These are phyloP conservation scores for Metarhizium guizhouense DNA, from an alignment of 2,329 filamentous ascomycete species.

Conservation along the genomic window DNA sequence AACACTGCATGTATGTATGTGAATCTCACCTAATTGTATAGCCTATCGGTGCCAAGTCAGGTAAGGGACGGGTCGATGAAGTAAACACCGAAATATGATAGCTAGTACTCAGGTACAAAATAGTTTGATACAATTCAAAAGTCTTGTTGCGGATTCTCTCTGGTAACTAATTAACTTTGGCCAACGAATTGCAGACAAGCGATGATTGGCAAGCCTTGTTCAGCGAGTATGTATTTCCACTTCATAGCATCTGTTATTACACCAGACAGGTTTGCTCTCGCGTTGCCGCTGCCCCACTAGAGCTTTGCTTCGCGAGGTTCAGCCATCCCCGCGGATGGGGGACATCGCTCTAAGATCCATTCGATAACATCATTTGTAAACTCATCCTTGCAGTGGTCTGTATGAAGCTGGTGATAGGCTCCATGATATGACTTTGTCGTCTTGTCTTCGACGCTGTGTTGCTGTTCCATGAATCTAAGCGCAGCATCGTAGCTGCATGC, in stretches of 20 bases:
- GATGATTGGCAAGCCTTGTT: too few relatives aligned
- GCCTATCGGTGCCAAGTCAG: too few relatives aligned
- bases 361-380: constrained; percentile 51
- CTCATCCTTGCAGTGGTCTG: constrained; percentile 45
- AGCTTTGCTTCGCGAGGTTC: constrained; percentile 27
- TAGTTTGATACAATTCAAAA: too few relatives aligned
- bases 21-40: too few relatives aligned
- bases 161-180: too few relatives aligned
- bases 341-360: constrained; percentile 50
- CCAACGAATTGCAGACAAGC: too few relatives aligned
- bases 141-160: too few relatives aligned
- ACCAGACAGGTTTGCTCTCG: background rate
- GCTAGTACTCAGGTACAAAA: too few relatives aligned
- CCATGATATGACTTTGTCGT: constrained; percentile 67
- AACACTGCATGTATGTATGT: too few relatives aligned
- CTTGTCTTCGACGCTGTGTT: constrained; percentile 54
- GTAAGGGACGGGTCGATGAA: too few relatives aligned
- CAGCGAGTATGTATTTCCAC: too few relatives aligned
- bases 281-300: constrained; percentile 11
- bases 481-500: constrained; percentile 58
- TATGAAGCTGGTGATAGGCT: constrained; percentile 67
- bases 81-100: too few relatives aligned
- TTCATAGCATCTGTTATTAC: background rate
- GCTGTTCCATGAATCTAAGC: constrained; percentile 51
- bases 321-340: constrained; percentile 3